Conservation (phyloP, 148 eudicot genomes). For the Diospyros lotus region DNA sequence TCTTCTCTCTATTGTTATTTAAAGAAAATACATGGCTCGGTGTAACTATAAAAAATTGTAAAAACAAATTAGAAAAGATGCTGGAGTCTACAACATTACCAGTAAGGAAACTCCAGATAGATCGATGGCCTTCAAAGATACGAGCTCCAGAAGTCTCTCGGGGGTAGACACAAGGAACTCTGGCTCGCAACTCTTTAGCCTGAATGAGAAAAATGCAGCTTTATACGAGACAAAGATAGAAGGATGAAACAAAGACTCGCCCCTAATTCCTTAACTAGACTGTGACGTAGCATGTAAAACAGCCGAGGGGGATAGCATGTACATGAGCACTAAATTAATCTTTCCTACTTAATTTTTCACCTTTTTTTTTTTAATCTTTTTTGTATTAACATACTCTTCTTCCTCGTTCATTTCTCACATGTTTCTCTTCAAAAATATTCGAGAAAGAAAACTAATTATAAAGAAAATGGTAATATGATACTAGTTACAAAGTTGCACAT, state of each 20-base stretch:
- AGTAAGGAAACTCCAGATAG: constrained; percentile 65
- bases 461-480: no score
- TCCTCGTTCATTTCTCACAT: no score
- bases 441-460: no score
- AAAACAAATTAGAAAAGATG: neutral
- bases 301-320: neutral
- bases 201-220: constrained; percentile 24
- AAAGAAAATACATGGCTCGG: neutral
- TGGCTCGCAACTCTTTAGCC: constrained; percentile 84
- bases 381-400: no score
- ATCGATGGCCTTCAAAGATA: constrained; percentile 67
- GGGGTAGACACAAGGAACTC: constrained; percentile 92
- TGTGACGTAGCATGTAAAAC: neutral
- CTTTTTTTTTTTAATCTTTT: no score
- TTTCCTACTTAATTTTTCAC: no score
- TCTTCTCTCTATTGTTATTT: neutral
- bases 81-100: constrained; percentile 39
- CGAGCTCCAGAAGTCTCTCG: constrained; percentile 76
- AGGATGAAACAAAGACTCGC: constrained; percentile 1
- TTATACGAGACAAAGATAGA: constrained; percentile 1
- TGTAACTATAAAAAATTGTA: neutral
- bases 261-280: neutral
- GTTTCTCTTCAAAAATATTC: no score
- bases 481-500: no score
- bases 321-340: neutral